phyloP scores from a whole-genome alignment of 331 rosid species.

The Saraca asoca region DNA sequence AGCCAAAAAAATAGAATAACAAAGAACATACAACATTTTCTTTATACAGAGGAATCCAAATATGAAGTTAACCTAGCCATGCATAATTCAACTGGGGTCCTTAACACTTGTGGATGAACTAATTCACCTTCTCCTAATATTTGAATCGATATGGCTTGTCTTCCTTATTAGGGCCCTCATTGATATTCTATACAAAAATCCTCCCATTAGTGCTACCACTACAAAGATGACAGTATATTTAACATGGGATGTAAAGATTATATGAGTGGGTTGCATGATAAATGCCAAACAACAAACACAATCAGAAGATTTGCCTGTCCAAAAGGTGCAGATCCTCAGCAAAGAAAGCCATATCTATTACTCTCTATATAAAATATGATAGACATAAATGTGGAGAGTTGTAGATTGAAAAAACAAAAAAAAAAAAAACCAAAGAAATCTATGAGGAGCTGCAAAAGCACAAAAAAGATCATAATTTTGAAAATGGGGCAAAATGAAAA shows the following conservation, averaged over 20 bases:
- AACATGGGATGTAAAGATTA: conserved; percentile 22
- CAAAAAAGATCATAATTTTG: too few relatives aligned
- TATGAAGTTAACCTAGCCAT: background rate
- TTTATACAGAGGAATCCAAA: conserved; percentile 21
- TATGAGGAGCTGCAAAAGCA: too few relatives aligned
- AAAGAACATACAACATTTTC: background rate
- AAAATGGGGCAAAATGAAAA: too few relatives aligned
- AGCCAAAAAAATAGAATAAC: background rate
- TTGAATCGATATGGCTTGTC: conserved; percentile 78
- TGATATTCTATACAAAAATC: conserved; percentile 81
- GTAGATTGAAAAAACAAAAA: conserved; percentile 5
- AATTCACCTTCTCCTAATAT: conserved; percentile 76
- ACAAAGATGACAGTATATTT: conserved; percentile 30
- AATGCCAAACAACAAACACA: conserved; percentile 4
- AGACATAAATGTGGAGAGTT: conserved; percentile 22
- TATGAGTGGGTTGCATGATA: background rate
- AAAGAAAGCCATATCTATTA: conserved; percentile 95
- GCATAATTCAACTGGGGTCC: background rate
- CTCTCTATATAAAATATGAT: conserved; percentile 67
- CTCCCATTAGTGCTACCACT: conserved; percentile 95
- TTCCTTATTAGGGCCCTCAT: conserved; percentile 94
- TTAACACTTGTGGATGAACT: conserved; percentile 75
- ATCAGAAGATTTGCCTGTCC: conserved; percentile 69
- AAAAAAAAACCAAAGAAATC: background rate
- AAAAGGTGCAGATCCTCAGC: conserved; percentile 98